Evolutionary conservation across 257 asterid genomes (phyloP), one percentile per base, ranked within the genome.

Genomic region (Przewalskia tangutica): DNA sequence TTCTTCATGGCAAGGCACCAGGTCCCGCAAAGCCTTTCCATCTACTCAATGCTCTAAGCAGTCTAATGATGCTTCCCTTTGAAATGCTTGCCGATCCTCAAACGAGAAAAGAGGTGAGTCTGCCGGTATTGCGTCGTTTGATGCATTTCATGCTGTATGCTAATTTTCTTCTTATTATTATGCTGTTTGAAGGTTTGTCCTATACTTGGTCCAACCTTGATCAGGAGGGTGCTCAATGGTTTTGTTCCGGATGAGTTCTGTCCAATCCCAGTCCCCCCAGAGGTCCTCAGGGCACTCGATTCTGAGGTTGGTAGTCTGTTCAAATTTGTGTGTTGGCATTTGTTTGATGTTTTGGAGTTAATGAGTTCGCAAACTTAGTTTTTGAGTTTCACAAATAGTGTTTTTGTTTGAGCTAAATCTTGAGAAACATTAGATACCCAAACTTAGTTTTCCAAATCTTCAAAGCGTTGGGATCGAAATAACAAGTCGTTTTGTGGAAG

Each of bases 51-150:
- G 92, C 95, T 23, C 77, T 95, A 65, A 92, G 98, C 84, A 95
- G 93, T 82, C 90, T 95, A 51, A 93, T 95, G 98, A 95, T 93
- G 98, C 95, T 95, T 59, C 98, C 98, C 2, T 87, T 89, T 59
- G 94, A 89, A 89, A 90, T 92, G 94, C 93, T 95, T 36, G 92
- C 90, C 8, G 94, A 95, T 86, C 82, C 89, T 77, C 60, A 91
- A 84, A 87, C 93, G 78, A 88, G 98, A 90, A 92, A 91, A 89
- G 95, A 92, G 90, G 98, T 92, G 83, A 88, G 89, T 66, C 12
- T 59, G 48, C 46, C 38, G 62, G 71, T 46, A 64, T 20, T 77
- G 34, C 18, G 6, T 55, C 32, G 13, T 5, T 40, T 20, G 34
- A 48, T 73, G 60, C 44, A 13, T 48, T 73, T 48, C 79, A 73